These are phyloP conservation scores for Trametes cinnabarina DNA, from an alignment of 768 basidiomycete genomes.

Conservation along the genomic window DNA sequence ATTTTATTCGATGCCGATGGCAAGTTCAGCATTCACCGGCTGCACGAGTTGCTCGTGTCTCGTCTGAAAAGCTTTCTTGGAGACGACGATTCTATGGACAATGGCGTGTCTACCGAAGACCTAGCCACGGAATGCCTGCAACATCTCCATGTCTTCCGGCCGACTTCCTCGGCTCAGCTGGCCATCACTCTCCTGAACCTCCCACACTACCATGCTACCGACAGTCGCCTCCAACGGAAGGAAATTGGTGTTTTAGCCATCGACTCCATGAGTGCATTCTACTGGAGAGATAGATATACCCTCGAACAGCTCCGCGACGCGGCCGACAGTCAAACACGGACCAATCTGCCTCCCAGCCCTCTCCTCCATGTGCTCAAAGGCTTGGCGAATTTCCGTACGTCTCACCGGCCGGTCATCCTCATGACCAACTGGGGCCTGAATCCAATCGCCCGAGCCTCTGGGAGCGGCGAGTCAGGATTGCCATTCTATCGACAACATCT, in stretches of 20 bases:
- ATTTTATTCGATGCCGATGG: constrained; percentile 71
- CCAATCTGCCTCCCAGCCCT: constrained; percentile 26
- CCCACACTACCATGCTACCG: constrained; percentile 47
- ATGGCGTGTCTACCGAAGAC: constrained; percentile 23
- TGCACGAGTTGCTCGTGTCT: constrained; percentile 49
- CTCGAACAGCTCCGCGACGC: constrained; percentile 48
- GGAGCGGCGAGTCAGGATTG: constrained; percentile 19
- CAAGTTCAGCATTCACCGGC: constrained; percentile 56
- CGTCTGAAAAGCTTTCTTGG: constrained; percentile 40
- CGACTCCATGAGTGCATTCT: constrained; percentile 74
- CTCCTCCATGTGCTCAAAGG: constrained; percentile 48
- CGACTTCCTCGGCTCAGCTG: constrained; percentile 64
- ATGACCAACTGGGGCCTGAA: constrained; percentile 65
- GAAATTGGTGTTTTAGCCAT: constrained; percentile 68
- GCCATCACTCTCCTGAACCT: constrained; percentile 64
- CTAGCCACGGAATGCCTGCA: constrained; percentile 42
- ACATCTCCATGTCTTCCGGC: constrained; percentile 66
- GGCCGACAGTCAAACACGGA: constrained; percentile 7
- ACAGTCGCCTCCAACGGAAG: constrained; percentile 41
- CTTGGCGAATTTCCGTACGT: constrained; percentile 46
- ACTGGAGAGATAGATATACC: constrained; percentile 74
- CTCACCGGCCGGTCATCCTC: constrained; percentile 49
- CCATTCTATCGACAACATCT: constrained; percentile 54
- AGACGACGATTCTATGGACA: neutral
- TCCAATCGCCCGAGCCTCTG: constrained; percentile 21